These are phyloP conservation scores for Rhododendron griersonianum DNA, from an alignment of 148 eudicot species.

Conservation along the genomic window DNA sequence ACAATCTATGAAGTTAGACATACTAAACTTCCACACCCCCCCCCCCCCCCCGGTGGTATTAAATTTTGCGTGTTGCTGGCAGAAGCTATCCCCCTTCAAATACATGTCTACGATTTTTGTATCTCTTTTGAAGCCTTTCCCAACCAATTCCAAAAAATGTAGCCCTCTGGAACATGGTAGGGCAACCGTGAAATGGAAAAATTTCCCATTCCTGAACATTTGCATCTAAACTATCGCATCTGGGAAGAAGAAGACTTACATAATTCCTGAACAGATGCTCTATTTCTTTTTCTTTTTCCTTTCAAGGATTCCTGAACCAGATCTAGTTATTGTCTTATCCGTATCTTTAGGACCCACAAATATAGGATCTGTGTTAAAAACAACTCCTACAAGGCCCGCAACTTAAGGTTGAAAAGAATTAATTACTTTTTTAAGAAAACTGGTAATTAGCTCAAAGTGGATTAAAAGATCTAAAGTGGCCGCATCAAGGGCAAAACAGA, in stretches of 20 bases:
- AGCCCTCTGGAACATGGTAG: background rate
- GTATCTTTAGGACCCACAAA: background rate
- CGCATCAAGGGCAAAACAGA: conserved; percentile 1
- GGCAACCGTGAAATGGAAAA: background rate
- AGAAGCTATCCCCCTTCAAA: background rate
- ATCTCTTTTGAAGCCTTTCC: background rate
- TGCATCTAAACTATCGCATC: background rate
- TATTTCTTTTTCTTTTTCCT: background rate
- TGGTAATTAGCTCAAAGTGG: background rate
- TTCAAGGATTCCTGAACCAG: background rate
- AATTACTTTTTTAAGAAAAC: background rate
- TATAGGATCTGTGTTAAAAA: background rate
- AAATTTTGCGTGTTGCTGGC: background rate
- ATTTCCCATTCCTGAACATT: background rate
- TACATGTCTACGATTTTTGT: background rate
- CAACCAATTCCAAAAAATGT: background rate
- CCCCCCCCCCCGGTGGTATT: background rate
- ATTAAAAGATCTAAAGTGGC: background rate
- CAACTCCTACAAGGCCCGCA: background rate
- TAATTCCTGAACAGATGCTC: background rate
- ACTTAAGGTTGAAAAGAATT: background rate
- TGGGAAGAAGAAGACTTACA: background rate
- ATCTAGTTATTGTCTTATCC: background rate
- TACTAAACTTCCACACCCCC: background rate
- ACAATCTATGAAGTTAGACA: background rate